These are phyloP conservation scores for Lachnellula arida DNA, from an alignment of 2,329 filamentous ascomycete genomes.

Conservation along the genomic window DNA sequence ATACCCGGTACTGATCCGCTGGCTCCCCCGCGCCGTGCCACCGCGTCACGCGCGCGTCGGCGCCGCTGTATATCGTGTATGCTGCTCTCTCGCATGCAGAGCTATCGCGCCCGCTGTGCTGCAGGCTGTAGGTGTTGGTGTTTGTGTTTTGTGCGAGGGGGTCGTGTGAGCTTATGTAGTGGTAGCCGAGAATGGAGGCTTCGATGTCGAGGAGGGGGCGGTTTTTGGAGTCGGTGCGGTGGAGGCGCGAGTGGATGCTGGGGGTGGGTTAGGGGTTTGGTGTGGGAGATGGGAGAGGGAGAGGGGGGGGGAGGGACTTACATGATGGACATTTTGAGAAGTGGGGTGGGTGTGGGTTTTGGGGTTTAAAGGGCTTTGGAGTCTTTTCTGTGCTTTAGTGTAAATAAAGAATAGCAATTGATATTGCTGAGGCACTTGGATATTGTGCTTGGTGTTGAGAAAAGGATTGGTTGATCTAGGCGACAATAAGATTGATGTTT, in stretches of 20 bases:
- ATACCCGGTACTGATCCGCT: neutral
- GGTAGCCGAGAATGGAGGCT: neutral
- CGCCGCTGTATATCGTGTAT: neutral
- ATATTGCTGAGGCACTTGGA: no score
- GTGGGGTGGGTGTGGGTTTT: neutral
- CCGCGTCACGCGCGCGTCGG: neutral
- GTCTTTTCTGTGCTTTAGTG: neutral
- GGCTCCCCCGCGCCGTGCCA: neutral
- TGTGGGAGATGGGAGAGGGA: neutral
- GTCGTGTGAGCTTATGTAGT: neutral
- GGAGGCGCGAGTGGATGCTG: no score
- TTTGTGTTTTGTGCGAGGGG: no score
- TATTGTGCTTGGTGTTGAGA: no score
- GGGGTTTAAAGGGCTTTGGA: neutral
- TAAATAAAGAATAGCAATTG: no score
- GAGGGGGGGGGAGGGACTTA: neutral
- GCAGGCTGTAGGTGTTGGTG: neutral
- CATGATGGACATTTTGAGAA: neutral
- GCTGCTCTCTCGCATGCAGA: neutral
- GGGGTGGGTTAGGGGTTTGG: no score
- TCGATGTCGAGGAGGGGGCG: neutral
- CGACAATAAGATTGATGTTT: no score
- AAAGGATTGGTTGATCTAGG: no score
- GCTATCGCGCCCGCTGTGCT: neutral
- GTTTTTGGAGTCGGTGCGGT: neutral